Conservation (phyloP, 1,284 basidiomycete genomes). For the Tilletia setariae region DNA sequence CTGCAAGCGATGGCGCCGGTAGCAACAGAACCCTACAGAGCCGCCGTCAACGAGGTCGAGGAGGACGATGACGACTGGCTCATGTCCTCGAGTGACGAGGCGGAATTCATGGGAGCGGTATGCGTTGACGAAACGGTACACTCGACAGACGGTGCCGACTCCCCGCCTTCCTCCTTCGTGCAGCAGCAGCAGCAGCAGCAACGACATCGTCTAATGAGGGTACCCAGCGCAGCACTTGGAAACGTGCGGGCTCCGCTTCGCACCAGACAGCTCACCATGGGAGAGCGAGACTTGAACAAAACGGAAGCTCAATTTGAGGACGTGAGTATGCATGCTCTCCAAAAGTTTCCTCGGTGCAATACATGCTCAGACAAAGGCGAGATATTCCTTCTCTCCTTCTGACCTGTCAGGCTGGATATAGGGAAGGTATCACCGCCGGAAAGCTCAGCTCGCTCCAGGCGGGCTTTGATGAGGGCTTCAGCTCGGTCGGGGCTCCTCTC, state of each 20-base stretch:
- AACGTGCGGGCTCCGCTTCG: background rate
- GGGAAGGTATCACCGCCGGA: constrained; percentile 79
- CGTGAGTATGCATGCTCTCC: constrained; percentile 24
- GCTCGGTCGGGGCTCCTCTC: constrained; percentile 67
- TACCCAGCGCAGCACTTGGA: background rate
- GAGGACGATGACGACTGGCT: background rate
- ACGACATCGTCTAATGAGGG: background rate
- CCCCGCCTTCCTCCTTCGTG: background rate
- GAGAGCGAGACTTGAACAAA: constrained; percentile 30
- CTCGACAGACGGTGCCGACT: too few relatives aligned
- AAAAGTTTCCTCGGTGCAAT: background rate
- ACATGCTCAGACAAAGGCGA: background rate
- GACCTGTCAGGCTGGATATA: constrained; percentile 75
- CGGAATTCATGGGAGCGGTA: background rate
- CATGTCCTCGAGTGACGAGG: background rate
- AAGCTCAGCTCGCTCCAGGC: constrained; percentile 74
- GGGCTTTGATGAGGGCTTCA: constrained; percentile 77
- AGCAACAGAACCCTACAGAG: background rate
- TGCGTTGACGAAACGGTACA: background rate
- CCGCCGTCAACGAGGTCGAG: background rate
- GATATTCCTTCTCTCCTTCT: background rate
- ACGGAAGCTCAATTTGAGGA: constrained; percentile 36
- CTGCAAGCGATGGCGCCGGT: too few relatives aligned
- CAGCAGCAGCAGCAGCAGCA: background rate
- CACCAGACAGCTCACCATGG: constrained; percentile 25